phyloP scores from a whole-genome alignment of 176 grass and related monocot species.

The Elymus sibiricus region DNA sequence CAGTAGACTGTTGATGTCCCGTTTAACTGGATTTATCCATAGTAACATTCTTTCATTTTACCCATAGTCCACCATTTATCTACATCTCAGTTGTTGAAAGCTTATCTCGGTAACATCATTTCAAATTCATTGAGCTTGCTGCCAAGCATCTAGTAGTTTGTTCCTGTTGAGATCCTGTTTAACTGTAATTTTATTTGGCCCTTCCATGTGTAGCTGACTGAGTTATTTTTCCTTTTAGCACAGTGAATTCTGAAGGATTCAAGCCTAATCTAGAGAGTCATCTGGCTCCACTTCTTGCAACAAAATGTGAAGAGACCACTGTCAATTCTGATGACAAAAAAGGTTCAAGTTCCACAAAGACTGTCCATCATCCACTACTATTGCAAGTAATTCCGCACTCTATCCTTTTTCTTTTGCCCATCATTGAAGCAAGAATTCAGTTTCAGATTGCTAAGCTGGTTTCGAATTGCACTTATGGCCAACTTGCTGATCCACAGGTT shows the following conservation, averaged over 20 bases:
- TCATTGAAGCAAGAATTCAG: neutral
- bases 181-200: neutral
- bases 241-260: conserved; percentile 95
- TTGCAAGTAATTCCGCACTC: conserved; percentile 52
- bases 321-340: conserved; percentile 59
- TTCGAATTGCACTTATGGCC: neutral
- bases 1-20: neutral
- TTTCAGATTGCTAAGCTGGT: neutral
- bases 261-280: conserved; percentile 95
- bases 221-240: conserved; percentile 56
- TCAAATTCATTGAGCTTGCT: neutral
- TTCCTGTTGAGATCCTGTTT: neutral
- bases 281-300: conserved; percentile 86
- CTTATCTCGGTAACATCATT: neutral
- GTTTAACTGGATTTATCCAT: too few species aligned
- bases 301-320: conserved; percentile 62
- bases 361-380: conserved; percentile 69
- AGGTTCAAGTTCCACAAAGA: conserved; percentile 49
- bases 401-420: neutral
- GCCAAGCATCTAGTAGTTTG: neutral
- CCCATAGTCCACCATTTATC: neutral
- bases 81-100: neutral
- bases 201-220: conserved; percentile 31
- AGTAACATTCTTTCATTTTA: neutral
- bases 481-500: conserved; percentile 35